phyloP scores from a whole-genome alignment of 345 rosid species.

The Lepidium africanum region DNA sequence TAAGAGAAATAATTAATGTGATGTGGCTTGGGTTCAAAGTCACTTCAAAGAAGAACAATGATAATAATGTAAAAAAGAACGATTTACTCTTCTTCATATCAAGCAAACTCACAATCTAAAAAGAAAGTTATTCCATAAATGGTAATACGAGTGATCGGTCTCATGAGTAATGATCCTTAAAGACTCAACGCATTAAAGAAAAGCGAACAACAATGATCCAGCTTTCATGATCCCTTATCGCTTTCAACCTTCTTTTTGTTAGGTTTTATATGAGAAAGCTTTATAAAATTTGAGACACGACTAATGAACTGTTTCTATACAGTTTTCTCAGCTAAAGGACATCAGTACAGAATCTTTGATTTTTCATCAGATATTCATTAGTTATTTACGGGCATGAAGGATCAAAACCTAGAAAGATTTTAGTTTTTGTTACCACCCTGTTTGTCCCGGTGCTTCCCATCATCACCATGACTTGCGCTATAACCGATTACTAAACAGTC shows the following conservation, averaged over 20 bases:
- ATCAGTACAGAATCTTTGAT: no score
- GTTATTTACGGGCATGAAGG: no score
- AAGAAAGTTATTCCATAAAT: no score
- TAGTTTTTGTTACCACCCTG: conserved; percentile 48
- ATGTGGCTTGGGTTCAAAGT: conserved; percentile 23
- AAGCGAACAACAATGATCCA: conserved; percentile 13
- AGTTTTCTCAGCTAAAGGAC: no score
- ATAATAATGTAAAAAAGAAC: conserved; percentile 13
- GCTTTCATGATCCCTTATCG: conserved; percentile 19
- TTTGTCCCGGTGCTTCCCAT: conserved; percentile 57
- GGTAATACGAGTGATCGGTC: no score
- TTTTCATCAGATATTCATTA: no score
- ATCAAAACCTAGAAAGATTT: not conserved
- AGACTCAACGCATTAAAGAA: conserved; percentile 2
- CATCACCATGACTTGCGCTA: conserved; percentile 48
- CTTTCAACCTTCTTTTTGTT: no score
- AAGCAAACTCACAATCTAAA: conserved; percentile 22
- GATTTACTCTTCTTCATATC: conserved; percentile 17
- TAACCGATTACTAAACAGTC: conserved; percentile 42
- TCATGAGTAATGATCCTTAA: conserved; percentile 17
- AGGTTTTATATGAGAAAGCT: not conserved
- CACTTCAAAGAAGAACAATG: conserved; percentile 16
- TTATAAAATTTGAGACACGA: not conserved
- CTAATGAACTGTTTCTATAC: not conserved
- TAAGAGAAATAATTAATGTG: no score